Evolutionary conservation across 1,284 basidiomycete species (phyloP).

Genomic region (Ustilago sp.): DNA sequence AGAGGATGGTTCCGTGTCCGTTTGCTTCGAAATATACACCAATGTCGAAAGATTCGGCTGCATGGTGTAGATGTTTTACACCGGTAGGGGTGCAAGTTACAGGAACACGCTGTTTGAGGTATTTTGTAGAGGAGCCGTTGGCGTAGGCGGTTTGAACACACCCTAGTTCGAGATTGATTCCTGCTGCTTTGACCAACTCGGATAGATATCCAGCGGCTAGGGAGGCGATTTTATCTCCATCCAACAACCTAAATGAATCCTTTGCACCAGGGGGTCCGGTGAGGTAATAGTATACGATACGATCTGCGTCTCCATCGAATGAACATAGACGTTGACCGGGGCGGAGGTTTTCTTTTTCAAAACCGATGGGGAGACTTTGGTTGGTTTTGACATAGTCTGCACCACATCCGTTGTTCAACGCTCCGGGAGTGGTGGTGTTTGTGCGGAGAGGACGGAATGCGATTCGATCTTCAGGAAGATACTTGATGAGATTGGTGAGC

Average conservation of each 20-base stretch:
- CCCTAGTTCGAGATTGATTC: slow-evolving; percentile 63
- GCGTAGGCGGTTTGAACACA: slow-evolving; percentile 99
- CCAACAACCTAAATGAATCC: slow-evolving; percentile 85
- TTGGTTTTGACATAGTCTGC: slow-evolving; percentile 96
- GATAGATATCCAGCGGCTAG: slow-evolving; percentile 93
- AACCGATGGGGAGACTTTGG: slow-evolving; percentile 63
- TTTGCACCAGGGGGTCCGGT: slow-evolving; percentile 74
- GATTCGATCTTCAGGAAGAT: slow-evolving; percentile 57
- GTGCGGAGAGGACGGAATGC: slow-evolving; percentile 59
- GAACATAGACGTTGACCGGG: slow-evolving; percentile 85
- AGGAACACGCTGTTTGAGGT: slow-evolving; percentile 76
- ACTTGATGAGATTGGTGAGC: slow-evolving; percentile 58
- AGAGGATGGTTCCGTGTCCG: slow-evolving; percentile 96
- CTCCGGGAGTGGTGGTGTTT: slow-evolving; percentile 75
- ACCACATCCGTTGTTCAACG: slow-evolving; percentile 85
- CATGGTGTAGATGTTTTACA: slow-evolving; percentile 98
- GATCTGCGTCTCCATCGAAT: slow-evolving; percentile 97
- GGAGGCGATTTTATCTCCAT: slow-evolving; percentile 98
- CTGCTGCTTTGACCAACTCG: slow-evolving; percentile 78
- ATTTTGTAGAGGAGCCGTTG: slow-evolving; percentile 95
- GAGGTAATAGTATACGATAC: slow-evolving; percentile 91
- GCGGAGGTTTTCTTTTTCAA: slow-evolving; percentile 58
- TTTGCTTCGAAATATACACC: slow-evolving; percentile 99
- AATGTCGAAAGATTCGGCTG: slow-evolving; percentile 90
- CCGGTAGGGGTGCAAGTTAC: slow-evolving; percentile 96